Conservation (phyloP, 306 rosid genomes). For the Gastrolobium villosum region DNA sequence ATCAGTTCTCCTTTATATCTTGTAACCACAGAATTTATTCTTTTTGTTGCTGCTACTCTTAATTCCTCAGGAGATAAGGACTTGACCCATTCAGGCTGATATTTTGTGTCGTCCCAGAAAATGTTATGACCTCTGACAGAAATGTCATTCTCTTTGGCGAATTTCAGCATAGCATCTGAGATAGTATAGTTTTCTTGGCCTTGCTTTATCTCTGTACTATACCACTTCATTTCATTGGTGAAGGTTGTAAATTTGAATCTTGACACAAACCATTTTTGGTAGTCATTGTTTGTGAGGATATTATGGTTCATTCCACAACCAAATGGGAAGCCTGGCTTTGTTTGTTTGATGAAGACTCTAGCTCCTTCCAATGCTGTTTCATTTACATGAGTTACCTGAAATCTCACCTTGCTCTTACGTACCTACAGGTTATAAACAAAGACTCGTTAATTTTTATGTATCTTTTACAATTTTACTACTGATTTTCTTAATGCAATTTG, state of each 20-base stretch:
- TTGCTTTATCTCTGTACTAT: conserved; percentile 62
- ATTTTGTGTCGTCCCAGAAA: conserved; percentile 64
- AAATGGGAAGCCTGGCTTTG: conserved; percentile 60
- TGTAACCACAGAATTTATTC: conserved; percentile 72
- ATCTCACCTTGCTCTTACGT: conserved; percentile 65
- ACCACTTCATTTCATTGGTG: conserved; percentile 91
- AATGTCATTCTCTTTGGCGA: conserved; percentile 59
- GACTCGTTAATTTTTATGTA: neutral
- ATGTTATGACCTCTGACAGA: conserved; percentile 75
- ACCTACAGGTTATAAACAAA: conserved; percentile 56
- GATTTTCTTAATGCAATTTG: neutral
- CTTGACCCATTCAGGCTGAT: conserved; percentile 71
- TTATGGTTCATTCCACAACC: conserved; percentile 70
- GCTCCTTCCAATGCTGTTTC: conserved; percentile 62
- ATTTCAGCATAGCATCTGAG: conserved; percentile 72
- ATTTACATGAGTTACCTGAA: conserved; percentile 54
- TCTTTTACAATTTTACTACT: neutral
- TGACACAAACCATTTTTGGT: conserved; percentile 69
- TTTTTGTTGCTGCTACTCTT: conserved; percentile 53
- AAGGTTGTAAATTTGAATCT: conserved; percentile 75
- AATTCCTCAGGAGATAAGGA: conserved; percentile 58
- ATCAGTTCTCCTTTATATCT: conserved; percentile 72
- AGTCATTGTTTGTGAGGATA: conserved; percentile 62
- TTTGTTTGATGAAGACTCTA: conserved; percentile 50
- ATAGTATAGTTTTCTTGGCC: conserved; percentile 75